Base-by-base conservation (phyloP, 495 filamentous ascomycete genomes). In the Xylaria longipes region DNA sequence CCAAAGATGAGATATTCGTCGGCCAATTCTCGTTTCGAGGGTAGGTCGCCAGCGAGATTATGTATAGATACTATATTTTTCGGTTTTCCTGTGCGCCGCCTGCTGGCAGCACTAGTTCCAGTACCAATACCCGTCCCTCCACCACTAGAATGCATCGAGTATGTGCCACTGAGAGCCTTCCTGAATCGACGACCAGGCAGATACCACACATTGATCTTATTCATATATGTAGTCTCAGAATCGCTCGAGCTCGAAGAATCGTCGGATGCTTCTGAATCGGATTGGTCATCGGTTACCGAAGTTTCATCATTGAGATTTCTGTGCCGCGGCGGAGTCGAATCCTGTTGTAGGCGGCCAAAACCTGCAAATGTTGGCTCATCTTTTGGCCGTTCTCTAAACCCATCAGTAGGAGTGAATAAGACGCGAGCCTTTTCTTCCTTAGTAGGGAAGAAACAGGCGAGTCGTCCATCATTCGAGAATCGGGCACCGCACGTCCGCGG, bases 361-460 rank as follows among this genome's bases (percentile, higher is more conserved):
- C 91, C 90, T 72, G 95, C 93, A 84, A 97, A 97, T 8, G 91
- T 88, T 66, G 88, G 90, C 61, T 91, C 89, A 60, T 86, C 88
- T 75, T 87, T 88, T 0, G 87, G 87, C 50, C 89, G 85, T 29
- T 90, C 90, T 74, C 85, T 88, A 70, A 89, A 87, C 54, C 86
- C 86, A 50, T 91, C 88, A 5, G 86, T 84, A 27, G 91, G 78
- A 9, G 90, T 84, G 45, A 90, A 75, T 2, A 79, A 86, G 15
- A 88, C 87, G 45, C 84, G 86, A 29, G 91, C 86, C 71, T 89
- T 91, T 67, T 94, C 91, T 76, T 91, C 90, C 78, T 93, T 94
- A 9, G 91, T 90, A 3, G 92, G 92, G 75, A 97, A 97, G 74
- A 95, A 97, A 82, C 94, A 97, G 27, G 95, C 88, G 9, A 98